Evolutionary conservation across 768 basidiomycete genomes (phyloP), one percentile per base, ranked within the genome.

Genomic region (Boletus rubroflammeus): DNA sequence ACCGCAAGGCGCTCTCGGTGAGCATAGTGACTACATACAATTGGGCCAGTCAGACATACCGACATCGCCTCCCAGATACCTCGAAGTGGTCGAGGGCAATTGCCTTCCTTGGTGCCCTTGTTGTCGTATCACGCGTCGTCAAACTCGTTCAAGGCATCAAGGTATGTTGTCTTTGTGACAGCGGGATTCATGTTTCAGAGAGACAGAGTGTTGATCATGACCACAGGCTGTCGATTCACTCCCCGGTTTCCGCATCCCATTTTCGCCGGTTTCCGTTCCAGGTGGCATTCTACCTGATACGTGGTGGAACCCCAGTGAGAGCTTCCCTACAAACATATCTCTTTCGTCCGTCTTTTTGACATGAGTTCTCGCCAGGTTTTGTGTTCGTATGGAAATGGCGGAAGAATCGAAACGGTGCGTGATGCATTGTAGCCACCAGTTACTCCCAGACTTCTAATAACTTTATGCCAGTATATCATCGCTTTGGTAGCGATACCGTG

Each of bases 251-350:
- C 35, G 51, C 36, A 29, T 59, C 23, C 62, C 60, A 31, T 55
- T 62, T 39, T 29, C 57, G n/a, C 63, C 63, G 2, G 25, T 52
- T 19, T 34, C 43, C 19, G 2, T 54, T 25, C n/a, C 29, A 4
- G 32, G 56, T 25, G 23, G 31, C 14, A 5, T 43, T 39, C 17
- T 56, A 15, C 60, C 63, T 0, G 53, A 42, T 34, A 14, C 36
- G 5, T 54, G 48, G 57, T 64, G 63, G 62, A 64, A 64, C 10
- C 62, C 62, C 8, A 48, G 61, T 63, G 34, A 50, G 57, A 9
- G 5, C 6, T 17, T 35, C 6, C n/a, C n/a, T 4, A 8, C 10
- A 19, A 39, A 28, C 23, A 44, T 34, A 14, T 47, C 9, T 47
- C 34, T 42, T 9, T 9, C 28, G 1, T 9, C 19, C n/a, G 14